Evolutionary conservation across 768 basidiomycete species (phyloP).

Genomic region (Lentinula guzmanii): DNA sequence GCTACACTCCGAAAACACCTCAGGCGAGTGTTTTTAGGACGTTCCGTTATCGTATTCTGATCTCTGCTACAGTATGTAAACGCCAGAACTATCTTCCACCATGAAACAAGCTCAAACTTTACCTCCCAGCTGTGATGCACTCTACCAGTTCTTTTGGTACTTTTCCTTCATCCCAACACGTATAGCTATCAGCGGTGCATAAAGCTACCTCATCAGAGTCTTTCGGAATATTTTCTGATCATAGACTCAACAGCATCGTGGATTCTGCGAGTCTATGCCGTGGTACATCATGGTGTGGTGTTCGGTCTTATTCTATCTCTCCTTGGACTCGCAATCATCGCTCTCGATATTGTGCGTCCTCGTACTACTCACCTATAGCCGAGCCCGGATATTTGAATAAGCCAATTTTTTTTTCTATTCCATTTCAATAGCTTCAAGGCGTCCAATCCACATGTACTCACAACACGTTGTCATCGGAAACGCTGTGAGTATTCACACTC

Average conservation of each 20-base stretch:
- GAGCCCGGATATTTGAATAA: neutral
- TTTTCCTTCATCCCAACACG: neutral
- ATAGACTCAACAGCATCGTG: neutral
- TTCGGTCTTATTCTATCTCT: neutral
- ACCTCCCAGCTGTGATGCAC: neutral
- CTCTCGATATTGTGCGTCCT: neutral
- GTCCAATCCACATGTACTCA: neutral
- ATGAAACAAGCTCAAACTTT: neutral
- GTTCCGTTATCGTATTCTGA: neutral
- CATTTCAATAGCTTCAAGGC: neutral
- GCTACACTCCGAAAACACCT: neutral
- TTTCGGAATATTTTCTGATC: neutral
- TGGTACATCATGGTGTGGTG: neutral
- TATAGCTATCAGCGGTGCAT: neutral
- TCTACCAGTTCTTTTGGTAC: neutral
- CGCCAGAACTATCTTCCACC: neutral
- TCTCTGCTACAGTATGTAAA: neutral
- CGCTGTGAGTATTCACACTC: neutral
- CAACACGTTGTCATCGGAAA: neutral
- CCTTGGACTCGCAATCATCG: neutral
- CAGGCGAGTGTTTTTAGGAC: neutral
- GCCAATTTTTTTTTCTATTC: no score
- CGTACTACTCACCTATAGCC: neutral
- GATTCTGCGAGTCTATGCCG: neutral
- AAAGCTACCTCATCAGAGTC: neutral